Conservation (phyloP, 1,139 yeast species). For the Suhomyces yuchorum region DNA sequence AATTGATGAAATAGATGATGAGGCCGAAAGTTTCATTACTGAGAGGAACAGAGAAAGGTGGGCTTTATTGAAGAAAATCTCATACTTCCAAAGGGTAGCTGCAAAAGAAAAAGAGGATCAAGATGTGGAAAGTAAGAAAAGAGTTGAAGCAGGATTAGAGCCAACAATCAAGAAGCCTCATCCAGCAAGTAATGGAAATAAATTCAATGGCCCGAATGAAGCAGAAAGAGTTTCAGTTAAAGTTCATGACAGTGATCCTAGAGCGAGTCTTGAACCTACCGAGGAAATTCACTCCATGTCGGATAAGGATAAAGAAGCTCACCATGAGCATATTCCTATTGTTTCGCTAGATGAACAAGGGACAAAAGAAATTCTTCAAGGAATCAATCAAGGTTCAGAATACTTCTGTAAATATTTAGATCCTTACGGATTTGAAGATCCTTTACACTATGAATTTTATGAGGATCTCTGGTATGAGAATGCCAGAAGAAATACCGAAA, state of each 20-base stretch:
- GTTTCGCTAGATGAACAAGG: constrained; percentile 50
- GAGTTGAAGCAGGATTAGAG: constrained; percentile 38
- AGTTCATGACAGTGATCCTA: constrained; percentile 17
- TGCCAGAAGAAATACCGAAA: constrained; percentile 80
- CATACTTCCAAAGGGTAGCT: constrained; percentile 67
- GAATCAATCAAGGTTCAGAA: constrained; percentile 34
- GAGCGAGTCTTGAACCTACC: constrained; percentile 7
- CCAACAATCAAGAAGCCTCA: constrained; percentile 15
- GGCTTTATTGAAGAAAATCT: constrained; percentile 67
- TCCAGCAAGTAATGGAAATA: constrained; percentile 2
- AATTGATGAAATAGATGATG: constrained; percentile 41
- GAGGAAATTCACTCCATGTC: constrained; percentile 7
- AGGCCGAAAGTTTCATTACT: constrained; percentile 41
- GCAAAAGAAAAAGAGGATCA: constrained; percentile 40
- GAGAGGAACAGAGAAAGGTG: constrained; percentile 61
- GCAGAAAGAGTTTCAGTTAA: constrained; percentile 20
- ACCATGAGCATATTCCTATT: constrained; percentile 39
- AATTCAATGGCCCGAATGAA: constrained; percentile 6
- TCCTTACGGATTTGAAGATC: constrained; percentile 88
- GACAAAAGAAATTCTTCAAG: constrained; percentile 45
- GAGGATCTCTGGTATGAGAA: constrained; percentile 87
- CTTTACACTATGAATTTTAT: constrained; percentile 73
- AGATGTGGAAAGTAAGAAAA: constrained; percentile 36
- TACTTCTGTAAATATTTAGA: constrained; percentile 60
- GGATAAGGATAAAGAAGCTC: constrained; percentile 10